Evolutionary conservation across 768 basidiomycete genomes (phyloP), one percentile per base, ranked within the genome.

Genomic region (Dioszegia crocea): DNA sequence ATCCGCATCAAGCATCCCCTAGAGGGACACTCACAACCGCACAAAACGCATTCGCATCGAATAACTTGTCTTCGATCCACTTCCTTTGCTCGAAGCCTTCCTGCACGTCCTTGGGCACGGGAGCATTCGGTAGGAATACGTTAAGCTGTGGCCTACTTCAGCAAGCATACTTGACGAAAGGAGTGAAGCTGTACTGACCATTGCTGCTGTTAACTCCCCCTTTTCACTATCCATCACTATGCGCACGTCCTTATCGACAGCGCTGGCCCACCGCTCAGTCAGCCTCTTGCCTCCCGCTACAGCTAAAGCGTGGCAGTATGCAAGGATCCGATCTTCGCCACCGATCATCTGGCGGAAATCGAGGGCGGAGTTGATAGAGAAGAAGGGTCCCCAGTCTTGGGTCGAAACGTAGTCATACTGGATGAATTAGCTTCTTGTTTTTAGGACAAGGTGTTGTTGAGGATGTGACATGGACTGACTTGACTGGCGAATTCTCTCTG

Each of bases 291-390:
- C 89, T 8, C 88, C 90, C 63, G 81, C 72, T 2, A 87, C 59
- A 3, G 88, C 90, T 5, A 90, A 80, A 9, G 79, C 66, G 72
- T 85, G 86, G 64, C 84, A 88, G 72, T 91, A 90, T 8, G 78
- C 77, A 63, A 82, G 83, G 59, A 92, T 91, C 44, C 79, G 81
- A 24, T 81, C 74, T 73, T 92, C 89, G 5, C 90, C 89, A 1
- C 90, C 89, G 1, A 90, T 75, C 78, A 82, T 83, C 58, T 81
- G 68, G 27, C 90, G 83, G 77, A 91, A 91, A 29, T 85, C 82
- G 4, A 90, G 72, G 0, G 89, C 89, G 85, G 62, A 57, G 3
- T 52, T 40, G 27, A 65, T 66, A 0, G 71, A 68, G 26, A 77
- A 58, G 48, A 64, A 60, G 0, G 71, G 71, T 0, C 54, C 23